Conservation (phyloP, 2,329 filamentous ascomycete species). For the Drechslerella coelobrocha region DNA sequence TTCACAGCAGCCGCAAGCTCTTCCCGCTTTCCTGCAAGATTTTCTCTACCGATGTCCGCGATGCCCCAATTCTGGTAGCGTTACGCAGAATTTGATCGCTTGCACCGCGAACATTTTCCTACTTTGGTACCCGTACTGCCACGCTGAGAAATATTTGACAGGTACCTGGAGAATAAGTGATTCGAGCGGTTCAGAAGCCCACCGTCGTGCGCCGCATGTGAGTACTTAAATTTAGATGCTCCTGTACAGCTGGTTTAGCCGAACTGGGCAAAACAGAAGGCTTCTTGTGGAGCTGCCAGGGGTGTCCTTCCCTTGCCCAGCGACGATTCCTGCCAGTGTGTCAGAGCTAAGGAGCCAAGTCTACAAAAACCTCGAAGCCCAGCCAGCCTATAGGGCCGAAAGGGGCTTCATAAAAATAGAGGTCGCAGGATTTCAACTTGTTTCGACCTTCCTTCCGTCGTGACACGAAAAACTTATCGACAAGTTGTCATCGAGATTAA, state of each 20-base stretch:
- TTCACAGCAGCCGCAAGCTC: not conserved
- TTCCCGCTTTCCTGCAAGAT: constrained; percentile 26
- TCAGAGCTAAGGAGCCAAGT: constrained; percentile 32
- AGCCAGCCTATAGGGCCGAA: constrained; percentile 29
- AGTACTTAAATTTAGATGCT: constrained; percentile 49
- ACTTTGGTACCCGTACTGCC: constrained; percentile 25
- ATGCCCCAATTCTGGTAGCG: constrained; percentile 41
- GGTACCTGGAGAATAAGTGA: constrained; percentile 26
- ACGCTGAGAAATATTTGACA: constrained; percentile 45
- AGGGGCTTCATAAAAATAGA: constrained; percentile 45
- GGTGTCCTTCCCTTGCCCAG: constrained; percentile 39
- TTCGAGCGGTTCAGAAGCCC: constrained; percentile 17
- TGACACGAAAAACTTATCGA: constrained; percentile 28
- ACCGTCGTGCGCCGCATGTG: constrained; percentile 40
- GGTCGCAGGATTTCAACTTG: constrained; percentile 37
- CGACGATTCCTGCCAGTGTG: constrained; percentile 38
- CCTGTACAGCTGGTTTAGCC: constrained; percentile 50
- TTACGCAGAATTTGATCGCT: constrained; percentile 43
- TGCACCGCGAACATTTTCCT: constrained; percentile 48
- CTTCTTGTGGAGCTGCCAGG: constrained; percentile 43
- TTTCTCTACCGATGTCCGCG: constrained; percentile 9
- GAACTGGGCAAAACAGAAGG: constrained; percentile 51
- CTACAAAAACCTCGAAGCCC: constrained; percentile 35
- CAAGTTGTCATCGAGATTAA: constrained; percentile 29
- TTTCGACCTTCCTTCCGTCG: constrained; percentile 40